Conservation (phyloP, 2,329 filamentous ascomycete genomes). For the Aspergillus flavus region DNA sequence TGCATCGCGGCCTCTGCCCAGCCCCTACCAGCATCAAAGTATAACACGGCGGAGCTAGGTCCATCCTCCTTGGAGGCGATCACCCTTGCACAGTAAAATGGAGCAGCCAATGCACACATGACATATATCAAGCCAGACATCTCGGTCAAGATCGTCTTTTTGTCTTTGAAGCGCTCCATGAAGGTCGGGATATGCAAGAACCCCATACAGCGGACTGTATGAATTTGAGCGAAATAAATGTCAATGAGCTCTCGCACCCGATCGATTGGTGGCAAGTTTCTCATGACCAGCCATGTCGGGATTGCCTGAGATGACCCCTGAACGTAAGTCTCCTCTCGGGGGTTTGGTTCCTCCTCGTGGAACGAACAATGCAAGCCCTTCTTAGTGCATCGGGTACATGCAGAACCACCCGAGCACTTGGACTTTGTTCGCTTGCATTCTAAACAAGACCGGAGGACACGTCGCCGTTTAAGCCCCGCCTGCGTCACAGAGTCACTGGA, state of each 20-base stretch:
- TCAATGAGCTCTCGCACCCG: conserved; percentile 7
- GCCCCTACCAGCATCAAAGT: background rate
- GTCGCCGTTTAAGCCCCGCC: conserved; percentile 3
- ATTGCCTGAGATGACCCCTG: background rate
- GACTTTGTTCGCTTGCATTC: conserved; percentile 8
- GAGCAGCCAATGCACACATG: background rate
- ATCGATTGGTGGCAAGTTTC: background rate
- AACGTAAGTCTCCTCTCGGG: background rate
- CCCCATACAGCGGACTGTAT: conserved; percentile 5
- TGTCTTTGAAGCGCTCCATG: background rate
- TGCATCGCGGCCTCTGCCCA: conserved; percentile 2
- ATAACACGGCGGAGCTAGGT: background rate
- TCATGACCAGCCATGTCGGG: background rate
- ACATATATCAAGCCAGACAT: background rate
- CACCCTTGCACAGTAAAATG: background rate
- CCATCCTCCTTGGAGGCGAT: background rate
- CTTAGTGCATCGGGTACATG: background rate
- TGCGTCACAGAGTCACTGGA: background rate
- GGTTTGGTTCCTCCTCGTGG: background rate
- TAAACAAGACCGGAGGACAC: conserved; percentile 2
- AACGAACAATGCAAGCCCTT: background rate
- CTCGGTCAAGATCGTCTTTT: background rate
- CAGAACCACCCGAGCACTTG: conserved; percentile 2
- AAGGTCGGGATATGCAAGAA: conserved; percentile 9
- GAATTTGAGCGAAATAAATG: conserved; percentile 6